These are phyloP conservation scores for Capronia coronata DNA, from an alignment of 2,329 filamentous ascomycete genomes.

Conservation along the genomic window DNA sequence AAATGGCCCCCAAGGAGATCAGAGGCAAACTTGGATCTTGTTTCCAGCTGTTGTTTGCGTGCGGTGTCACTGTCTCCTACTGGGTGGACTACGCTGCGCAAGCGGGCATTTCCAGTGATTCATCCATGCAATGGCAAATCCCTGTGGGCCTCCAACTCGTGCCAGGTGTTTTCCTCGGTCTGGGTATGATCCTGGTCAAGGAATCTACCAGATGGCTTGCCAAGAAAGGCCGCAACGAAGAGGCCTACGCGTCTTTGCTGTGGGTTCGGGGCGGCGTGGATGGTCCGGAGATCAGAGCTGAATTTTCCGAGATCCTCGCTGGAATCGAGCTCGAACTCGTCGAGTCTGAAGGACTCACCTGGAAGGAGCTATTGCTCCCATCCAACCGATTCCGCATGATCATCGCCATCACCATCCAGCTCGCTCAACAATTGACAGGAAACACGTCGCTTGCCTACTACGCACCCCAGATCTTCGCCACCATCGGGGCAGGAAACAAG, in stretches of 20 bases:
- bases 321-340: conserved; percentile 45
- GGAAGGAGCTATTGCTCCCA: conserved; percentile 44
- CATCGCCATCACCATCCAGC: conserved; percentile 47
- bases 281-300: conserved; percentile 31
- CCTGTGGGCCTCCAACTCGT: conserved; percentile 50
- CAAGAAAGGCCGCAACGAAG: conserved; percentile 41
- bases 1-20: conserved; percentile 42
- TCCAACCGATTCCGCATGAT: conserved; percentile 46
- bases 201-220: conserved; percentile 47
- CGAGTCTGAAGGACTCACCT: conserved; percentile 42
- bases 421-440: conserved; percentile 43
- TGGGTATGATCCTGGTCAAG: conserved; percentile 46
- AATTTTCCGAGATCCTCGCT: conserved; percentile 38
- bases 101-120: conserved; percentile 31
- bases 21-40: conserved; percentile 45
- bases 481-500: conserved; percentile 45
- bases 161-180: conserved; percentile 42
- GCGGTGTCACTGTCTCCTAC: conserved; percentile 48
- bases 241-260: conserved; percentile 44
- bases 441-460: conserved; percentile 40
- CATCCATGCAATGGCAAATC: conserved; percentile 49
- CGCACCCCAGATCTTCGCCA: conserved; percentile 47
- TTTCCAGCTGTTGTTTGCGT: conserved; percentile 48
- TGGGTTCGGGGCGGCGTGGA: conserved; percentile 48
- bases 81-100: conserved; percentile 49